phyloP scores from a whole-genome alignment of 768 basidiomycete species.

The Melanogaster broomeanus region DNA sequence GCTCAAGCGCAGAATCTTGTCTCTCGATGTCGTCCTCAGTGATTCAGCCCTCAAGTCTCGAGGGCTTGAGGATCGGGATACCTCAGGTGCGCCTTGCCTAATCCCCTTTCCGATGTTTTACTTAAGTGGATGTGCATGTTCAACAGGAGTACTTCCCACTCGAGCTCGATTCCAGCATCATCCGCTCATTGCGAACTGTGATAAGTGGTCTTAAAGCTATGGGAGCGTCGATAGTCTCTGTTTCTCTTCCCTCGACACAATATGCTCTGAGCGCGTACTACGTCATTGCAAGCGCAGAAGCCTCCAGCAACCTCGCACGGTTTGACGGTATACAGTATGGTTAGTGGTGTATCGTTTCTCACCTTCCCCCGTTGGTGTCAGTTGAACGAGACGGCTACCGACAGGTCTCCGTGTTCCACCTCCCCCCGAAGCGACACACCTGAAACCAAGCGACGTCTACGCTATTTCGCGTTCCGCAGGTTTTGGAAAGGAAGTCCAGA shows the following conservation, averaged over 20 bases:
- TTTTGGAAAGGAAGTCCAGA: constrained; percentile 85
- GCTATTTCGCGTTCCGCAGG: constrained; percentile 65
- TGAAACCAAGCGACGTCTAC: constrained; percentile 58
- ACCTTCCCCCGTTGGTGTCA: constrained; percentile 26
- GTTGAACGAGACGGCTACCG: not conserved
- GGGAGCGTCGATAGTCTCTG: constrained; percentile 70
- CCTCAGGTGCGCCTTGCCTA: constrained; percentile 54
- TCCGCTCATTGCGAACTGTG: constrained; percentile 45
- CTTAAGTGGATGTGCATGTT: not conserved
- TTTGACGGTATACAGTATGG: constrained; percentile 91
- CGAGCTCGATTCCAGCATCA: constrained; percentile 53
- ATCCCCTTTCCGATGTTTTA: not conserved
- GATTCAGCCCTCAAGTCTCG: constrained; percentile 28
- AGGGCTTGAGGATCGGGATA: constrained; percentile 70
- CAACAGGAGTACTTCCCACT: constrained; percentile 77
- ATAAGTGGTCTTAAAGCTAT: constrained; percentile 42
- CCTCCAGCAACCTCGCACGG: constrained; percentile 87
- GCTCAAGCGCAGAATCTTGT: constrained; percentile 24
- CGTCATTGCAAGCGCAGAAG: constrained; percentile 93
- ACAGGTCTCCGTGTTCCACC: constrained; percentile 55
- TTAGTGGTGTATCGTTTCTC: constrained; percentile 28
- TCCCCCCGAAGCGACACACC: constrained; percentile 41
- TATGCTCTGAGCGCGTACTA: constrained; percentile 94
- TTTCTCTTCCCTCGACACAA: constrained; percentile 67
- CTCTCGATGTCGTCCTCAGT: not conserved